A percentile compares a stretch with the other conserved stretches of the same genome.
These are phyloP conservation scores for Colletotrichum sp. DNA, from an alignment of 2,329 filamentous ascomycete genomes.

Conservation along the genomic window DNA sequence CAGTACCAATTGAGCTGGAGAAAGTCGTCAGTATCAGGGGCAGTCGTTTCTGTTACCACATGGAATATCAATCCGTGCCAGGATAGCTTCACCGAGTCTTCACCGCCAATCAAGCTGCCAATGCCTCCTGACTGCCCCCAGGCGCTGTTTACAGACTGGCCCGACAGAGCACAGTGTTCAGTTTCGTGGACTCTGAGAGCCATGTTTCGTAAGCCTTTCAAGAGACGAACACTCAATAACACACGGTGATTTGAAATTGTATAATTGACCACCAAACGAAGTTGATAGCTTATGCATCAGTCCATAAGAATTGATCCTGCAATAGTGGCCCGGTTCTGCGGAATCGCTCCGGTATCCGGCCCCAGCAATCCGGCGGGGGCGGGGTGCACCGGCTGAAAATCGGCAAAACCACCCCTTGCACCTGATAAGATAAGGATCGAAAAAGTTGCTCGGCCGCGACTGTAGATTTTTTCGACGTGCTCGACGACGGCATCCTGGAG, in stretches of 20 bases:
- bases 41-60: conserved; percentile 16
- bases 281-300: no score
- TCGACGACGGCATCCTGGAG: background rate
- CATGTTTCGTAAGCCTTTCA: background rate
- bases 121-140: background rate
- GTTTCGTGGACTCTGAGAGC: background rate
- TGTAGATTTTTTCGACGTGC: background rate
- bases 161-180: background rate
- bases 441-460: background rate
- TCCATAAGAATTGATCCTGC: no score
- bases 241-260: no score
- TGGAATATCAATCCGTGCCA: background rate
- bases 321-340: no score
- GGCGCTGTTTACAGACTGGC: background rate
- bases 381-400: background rate
- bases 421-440: conserved; percentile 16
- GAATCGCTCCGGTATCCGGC: background rate
- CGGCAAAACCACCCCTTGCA: background rate
- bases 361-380: background rate
- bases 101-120: background rate
- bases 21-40: background rate
- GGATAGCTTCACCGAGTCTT: background rate
- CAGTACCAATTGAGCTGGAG: background rate
- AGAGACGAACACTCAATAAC: no score
- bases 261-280: no score